Evolutionary conservation across 495 filamentous ascomycete genomes (phyloP).

Genomic region (Penicillium paxilli): DNA sequence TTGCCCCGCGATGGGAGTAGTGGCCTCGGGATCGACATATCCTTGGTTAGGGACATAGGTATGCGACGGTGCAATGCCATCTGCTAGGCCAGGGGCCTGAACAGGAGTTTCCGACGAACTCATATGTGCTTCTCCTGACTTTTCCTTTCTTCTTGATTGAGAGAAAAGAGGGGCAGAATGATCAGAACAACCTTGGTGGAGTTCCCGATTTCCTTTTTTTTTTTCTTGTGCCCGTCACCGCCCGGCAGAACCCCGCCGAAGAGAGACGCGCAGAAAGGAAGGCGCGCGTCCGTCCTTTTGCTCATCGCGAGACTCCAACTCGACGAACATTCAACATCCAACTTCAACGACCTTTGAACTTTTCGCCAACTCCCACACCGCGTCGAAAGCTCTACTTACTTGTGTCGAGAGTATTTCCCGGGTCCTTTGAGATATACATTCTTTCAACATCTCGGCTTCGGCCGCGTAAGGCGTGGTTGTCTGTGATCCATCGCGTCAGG

Average conservation of each 20-base stretch:
- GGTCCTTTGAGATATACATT: no score
- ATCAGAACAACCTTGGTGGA: conserved; percentile 18
- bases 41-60: conserved; percentile 57
- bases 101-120: conserved; percentile 21
- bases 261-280: no score
- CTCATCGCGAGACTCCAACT: conserved; percentile 14
- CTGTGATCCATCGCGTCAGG: conserved; percentile 34
- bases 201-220: conserved; percentile 16
- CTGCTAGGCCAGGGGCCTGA: conserved; percentile 35
- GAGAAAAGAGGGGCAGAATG: conserved; percentile 5
- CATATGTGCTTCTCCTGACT: no score
- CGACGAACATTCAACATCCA: neutral
- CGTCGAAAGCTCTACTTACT: no score
- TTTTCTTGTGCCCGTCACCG: conserved; percentile 41
- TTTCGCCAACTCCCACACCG: no score
- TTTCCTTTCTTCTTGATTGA: no score
- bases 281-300: conserved; percentile 25
- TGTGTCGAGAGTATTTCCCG: no score
- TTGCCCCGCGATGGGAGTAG: conserved; percentile 37
- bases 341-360: neutral
- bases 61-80: conserved; percentile 50
- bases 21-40: conserved; percentile 41
- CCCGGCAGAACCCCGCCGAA: conserved; percentile 50
- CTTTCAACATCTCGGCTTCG: conserved; percentile 13
- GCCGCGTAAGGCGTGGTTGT: conserved; percentile 41